Evolutionary conservation across 495 filamentous ascomycete species (phyloP), one percentile per base, ranked within the genome.

Genomic region (Penicillium canescens): DNA sequence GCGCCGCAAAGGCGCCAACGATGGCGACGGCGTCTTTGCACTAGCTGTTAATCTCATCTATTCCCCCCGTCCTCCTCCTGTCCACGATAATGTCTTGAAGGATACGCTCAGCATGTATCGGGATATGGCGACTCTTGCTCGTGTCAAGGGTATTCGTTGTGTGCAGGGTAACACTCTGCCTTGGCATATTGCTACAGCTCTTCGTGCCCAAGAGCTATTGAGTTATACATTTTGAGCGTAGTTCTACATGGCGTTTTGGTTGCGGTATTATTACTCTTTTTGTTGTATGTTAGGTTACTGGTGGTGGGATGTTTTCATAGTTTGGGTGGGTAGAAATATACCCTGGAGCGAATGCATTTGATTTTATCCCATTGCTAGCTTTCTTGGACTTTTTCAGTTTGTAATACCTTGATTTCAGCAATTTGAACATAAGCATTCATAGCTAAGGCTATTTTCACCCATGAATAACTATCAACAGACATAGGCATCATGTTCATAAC

Each of bases 161-260:
- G 75, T 77, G 16, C 83, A 84, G 42, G 71, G 67, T 21, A 85
- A 86, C 52, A 79, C 86, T 0, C 65, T 92, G 57, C 92, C 92
- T 20, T 93, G 89, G 88, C 92, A 97, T 78, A 78, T 97, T 55
- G 87, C 83, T 23, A 88, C 83, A n/a, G 91, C 86, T 28, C 78
- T 87, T 59, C 86, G 86, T 67, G 88, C 69, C 18, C 75, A 78
- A 42, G 71, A 75, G 60, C 60, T 76, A 21, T 45, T 78, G 52
- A 78, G 75, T 54, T 74, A 75, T 66, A 67, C 74, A 61, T 60
- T 78, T 51, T 78, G 21, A 36, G 36, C 18, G 34, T 7, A 12
- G 50, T 36, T 36, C 41, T 20, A 34, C 38, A 1, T 44, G 46
- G 10, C 37, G 39, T 43, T 47, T 6, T 46, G 20, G 48, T 7